Conservation (phyloP, 805 yeast species). For the Cephaloascus albidus region DNA sequence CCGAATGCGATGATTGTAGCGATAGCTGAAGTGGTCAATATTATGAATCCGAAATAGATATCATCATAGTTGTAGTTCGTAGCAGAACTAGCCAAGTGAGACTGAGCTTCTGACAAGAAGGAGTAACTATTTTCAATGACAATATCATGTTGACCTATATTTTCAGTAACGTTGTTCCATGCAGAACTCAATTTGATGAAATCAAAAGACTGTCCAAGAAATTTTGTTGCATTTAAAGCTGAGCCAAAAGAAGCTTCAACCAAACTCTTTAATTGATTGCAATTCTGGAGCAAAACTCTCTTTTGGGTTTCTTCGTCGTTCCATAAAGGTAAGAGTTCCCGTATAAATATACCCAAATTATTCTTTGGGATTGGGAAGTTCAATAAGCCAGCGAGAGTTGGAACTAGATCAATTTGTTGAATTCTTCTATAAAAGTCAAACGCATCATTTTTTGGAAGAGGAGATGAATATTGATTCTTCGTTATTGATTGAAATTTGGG, state of each 20-base stretch:
- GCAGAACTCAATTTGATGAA: constrained; percentile 5
- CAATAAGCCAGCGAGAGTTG: constrained; percentile 52
- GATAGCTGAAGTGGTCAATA: constrained; percentile 3
- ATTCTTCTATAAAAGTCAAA: constrained; percentile 45
- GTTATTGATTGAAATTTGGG: constrained; percentile 34
- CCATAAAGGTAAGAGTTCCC: constrained; percentile 48
- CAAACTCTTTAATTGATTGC: constrained; percentile 43
- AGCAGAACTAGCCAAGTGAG: constrained; percentile 44
- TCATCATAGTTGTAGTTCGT: constrained; percentile 60
- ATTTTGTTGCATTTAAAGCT: constrained; percentile 1
- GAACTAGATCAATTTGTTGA: constrained; percentile 67
- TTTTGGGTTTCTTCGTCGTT: constrained; percentile 17
- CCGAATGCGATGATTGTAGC: constrained; percentile 2
- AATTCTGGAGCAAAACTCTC: constrained; percentile 41
- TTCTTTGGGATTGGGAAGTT: constrained; percentile 65
- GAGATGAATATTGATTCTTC: constrained; percentile 17
- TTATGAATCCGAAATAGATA: constrained; percentile 21
- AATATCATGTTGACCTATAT: constrained; percentile 1
- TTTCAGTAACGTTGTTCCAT: constrained; percentile 5
- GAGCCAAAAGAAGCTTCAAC: constrained; percentile 26
- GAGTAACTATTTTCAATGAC: constrained; percentile 13
- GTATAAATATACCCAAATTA: constrained; percentile 63
- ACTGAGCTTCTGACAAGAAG: constrained; percentile 40
- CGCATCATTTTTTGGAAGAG: constrained; percentile 25
- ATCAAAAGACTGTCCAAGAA: neutral